Conservation (phyloP, 75 land plant species). For the Pseudotsuga menziesii region DNA sequence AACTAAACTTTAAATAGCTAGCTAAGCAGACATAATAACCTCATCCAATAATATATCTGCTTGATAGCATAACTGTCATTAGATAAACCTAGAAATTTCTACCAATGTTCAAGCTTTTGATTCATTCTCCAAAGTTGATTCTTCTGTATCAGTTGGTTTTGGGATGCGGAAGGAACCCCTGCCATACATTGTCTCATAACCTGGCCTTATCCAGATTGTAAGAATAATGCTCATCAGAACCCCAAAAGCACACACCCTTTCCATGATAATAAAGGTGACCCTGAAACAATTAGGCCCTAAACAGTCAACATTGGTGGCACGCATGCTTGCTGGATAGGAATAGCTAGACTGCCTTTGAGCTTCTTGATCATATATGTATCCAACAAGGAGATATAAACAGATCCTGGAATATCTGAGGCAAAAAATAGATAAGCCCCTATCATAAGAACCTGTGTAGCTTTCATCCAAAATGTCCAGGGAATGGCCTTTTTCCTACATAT, state of each 20-base stretch:
- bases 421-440: constrained; percentile 25
- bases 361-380: constrained; percentile 41
- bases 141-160: not conserved
- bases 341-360: constrained; percentile 10
- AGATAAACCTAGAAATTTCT: no score
- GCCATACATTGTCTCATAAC: constrained; percentile 19
- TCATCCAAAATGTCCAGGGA: constrained; percentile 46
- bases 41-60: no score
- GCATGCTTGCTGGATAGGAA: not conserved
- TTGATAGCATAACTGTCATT: no score
- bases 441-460: constrained; percentile 30
- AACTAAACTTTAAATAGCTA: no score
- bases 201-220: constrained; percentile 23
- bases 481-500: constrained; percentile 24
- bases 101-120: no score
- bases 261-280: constrained; percentile 35
- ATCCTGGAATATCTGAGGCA: constrained; percentile 32
- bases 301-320: constrained; percentile 5
- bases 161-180: not conserved
- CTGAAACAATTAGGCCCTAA: constrained; percentile 41
- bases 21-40: no score
- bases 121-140: not conserved
- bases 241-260: constrained; percentile 28
- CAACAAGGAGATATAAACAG: constrained; percentile 40
- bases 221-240: constrained; percentile 20